A percentile compares a stretch with the other conserved stretches of the same genome.
These are phyloP conservation scores for Amborella trichopoda DNA, from an alignment of 164 flowering plant genomes.

Conservation along the genomic window DNA sequence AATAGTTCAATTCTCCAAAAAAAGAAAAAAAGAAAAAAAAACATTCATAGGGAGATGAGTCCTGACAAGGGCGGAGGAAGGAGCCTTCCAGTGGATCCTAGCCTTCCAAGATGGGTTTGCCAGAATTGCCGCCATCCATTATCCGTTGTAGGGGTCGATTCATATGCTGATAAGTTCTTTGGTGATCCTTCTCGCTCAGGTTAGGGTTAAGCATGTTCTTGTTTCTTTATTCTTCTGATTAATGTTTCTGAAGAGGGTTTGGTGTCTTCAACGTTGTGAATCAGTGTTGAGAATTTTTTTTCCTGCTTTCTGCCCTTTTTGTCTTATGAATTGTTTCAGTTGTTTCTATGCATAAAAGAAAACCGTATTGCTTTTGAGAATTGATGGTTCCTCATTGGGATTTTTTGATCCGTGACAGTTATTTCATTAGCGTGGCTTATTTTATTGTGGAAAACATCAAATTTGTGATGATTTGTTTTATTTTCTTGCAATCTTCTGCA, in stretches of 20 bases:
- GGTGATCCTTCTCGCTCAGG: conserved; percentile 57
- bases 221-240: background rate
- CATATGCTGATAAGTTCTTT: conserved; percentile 74
- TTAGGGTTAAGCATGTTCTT: conserved; percentile 13
- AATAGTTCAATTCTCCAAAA: too few species aligned
- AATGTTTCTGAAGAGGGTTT: background rate
- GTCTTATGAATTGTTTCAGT: background rate
- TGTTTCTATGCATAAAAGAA: background rate
- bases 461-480: too few species aligned
- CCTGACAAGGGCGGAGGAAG: conserved; percentile 25
- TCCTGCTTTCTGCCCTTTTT: background rate
- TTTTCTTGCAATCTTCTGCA: too few species aligned
- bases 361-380: background rate
- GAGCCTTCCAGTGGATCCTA: conserved; percentile 61
- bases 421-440: too few species aligned
- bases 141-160: conserved; percentile 76
- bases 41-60: background rate
- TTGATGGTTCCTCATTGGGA: background rate
- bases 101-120: conserved; percentile 73
- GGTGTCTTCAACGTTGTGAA: background rate
- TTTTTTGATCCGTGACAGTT: too few species aligned
- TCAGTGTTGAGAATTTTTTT: background rate
- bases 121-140: conserved; percentile 81
- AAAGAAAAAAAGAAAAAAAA: background rate
- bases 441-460: too few species aligned